Conservation (phyloP, 139 green algal genomes). For the Nannochloris sp. region DNA sequence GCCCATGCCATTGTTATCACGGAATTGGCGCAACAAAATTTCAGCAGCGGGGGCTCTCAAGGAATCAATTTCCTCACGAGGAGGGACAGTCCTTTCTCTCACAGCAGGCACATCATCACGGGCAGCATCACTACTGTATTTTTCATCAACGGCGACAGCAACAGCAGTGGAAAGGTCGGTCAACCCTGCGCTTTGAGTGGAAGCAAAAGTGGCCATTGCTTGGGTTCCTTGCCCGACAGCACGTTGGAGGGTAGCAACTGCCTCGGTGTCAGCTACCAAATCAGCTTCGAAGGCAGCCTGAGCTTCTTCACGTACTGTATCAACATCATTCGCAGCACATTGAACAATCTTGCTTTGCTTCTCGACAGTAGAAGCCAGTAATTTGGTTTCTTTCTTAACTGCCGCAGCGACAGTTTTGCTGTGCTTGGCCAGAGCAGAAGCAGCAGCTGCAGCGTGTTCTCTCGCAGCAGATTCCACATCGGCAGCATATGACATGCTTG, state of each 20-base stretch:
- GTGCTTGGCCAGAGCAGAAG: slow-evolving; percentile 9
- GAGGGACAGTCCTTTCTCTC: slow-evolving; percentile 9
- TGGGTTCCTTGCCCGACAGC: background rate
- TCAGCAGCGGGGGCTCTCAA: slow-evolving; percentile 23
- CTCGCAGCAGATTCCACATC: background rate
- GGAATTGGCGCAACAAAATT: slow-evolving; percentile 17
- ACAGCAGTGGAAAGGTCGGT: background rate
- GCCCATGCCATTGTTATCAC: background rate
- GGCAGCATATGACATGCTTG: background rate
- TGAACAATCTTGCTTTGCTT: background rate
- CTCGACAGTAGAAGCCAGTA: background rate
- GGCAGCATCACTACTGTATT: slow-evolving; percentile 12
- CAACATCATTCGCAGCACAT: background rate
- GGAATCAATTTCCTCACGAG: background rate
- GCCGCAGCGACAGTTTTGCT: background rate
- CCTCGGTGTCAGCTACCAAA: background rate
- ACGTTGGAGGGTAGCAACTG: background rate
- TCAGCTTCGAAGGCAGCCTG: background rate
- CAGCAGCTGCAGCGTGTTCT: background rate
- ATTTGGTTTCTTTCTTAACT: background rate
- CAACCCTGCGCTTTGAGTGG: slow-evolving; percentile 2
- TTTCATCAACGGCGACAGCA: background rate
- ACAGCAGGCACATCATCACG: slow-evolving; percentile 16
- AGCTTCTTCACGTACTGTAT: background rate
- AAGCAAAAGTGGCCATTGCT: background rate